Conservation (phyloP, 345 rosid genomes). For the Acer negundo region DNA sequence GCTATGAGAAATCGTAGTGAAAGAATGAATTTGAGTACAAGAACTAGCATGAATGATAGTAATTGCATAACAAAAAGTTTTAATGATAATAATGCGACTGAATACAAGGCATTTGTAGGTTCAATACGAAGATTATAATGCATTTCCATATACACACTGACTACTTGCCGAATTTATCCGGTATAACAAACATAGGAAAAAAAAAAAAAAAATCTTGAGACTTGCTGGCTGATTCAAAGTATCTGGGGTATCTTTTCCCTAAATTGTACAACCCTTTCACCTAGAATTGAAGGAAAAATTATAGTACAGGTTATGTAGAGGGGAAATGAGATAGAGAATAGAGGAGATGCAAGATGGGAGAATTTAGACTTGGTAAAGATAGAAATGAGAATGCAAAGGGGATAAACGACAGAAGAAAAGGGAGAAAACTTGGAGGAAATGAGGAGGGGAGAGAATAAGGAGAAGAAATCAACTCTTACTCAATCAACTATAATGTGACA, state of each 20-base stretch:
- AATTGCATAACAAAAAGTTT: not conserved
- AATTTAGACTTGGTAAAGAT: not conserved
- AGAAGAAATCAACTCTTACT: not conserved
- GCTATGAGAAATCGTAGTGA: not conserved
- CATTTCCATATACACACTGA: not conserved
- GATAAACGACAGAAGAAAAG: not conserved
- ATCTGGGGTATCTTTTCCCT: not conserved
- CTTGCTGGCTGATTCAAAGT: not conserved
- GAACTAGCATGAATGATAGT: not conserved
- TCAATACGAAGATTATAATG: not conserved
- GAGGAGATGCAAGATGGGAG: not conserved
- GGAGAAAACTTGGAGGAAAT: not conserved
- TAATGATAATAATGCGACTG: not conserved
- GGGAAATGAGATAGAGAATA: not conserved
- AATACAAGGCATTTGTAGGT: not conserved
- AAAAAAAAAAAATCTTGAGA: not conserved
- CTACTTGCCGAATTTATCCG: not conserved
- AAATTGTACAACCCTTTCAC: not conserved
- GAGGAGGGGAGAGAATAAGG: not conserved
- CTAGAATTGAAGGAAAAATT: conserved; percentile 1
- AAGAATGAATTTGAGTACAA: not conserved
- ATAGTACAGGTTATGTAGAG: not conserved
- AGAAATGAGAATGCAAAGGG: no score
- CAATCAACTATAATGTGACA: not conserved
- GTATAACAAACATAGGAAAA: not conserved